These are phyloP conservation scores for Dictyostelium discoideum DNA, from an alignment of 78 protist genomes.

Conservation along the genomic window DNA sequence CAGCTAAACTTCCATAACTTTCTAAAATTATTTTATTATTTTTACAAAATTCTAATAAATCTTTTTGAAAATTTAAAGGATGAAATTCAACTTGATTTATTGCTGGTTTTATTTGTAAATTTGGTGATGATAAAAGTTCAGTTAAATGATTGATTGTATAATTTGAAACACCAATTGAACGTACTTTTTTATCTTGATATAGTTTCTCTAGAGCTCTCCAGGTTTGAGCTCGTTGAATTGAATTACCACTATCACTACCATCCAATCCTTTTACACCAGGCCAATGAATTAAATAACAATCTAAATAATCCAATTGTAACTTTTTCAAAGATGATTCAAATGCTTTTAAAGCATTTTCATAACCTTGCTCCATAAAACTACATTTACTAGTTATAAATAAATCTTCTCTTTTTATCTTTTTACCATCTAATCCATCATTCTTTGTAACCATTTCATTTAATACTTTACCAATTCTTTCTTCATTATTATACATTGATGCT, in stretches of 20 bases:
- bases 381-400: constrained; percentile 71
- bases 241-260: background rate
- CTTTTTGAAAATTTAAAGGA: constrained; percentile 65
- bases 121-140: constrained; percentile 25
- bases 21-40: constrained; percentile 18
- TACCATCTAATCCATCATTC: background rate
- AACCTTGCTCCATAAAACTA: constrained; percentile 30
- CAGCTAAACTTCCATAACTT: constrained; percentile 29
- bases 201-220: constrained; percentile 63
- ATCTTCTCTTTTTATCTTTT: constrained; percentile 80
- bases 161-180: constrained; percentile 86
- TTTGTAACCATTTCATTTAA: constrained; percentile 16
- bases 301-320: constrained; percentile 37
- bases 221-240: background rate
- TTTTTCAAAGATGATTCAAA: constrained; percentile 16
- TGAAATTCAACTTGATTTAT: constrained; percentile 89
- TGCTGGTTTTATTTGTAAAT: constrained; percentile 26
- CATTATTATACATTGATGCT: constrained; percentile 58
- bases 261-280: constrained; percentile 16
- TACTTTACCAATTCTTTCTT: constrained; percentile 37
- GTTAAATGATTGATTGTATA: constrained; percentile 42
- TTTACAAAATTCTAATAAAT: constrained; percentile 36
- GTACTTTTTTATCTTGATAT: constrained; percentile 41
- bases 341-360: constrained; percentile 17
- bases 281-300: constrained; percentile 65